Evolutionary conservation across 306 rosid species (phyloP).

Genomic region (Fagus sylvatica): DNA sequence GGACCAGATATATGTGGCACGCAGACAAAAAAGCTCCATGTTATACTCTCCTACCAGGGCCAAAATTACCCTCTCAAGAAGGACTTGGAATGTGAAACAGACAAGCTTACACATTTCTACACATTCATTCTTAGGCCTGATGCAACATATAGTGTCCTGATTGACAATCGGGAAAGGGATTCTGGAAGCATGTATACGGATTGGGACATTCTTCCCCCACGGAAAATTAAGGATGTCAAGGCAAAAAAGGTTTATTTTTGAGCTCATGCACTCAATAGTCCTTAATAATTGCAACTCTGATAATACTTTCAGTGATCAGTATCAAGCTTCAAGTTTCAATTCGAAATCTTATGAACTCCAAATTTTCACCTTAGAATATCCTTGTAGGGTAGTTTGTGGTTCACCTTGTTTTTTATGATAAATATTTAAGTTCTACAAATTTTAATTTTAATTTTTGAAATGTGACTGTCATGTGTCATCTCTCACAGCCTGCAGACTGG

Average conservation of each 20-base stretch:
- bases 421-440: background rate
- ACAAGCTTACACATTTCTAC: slow-evolving; percentile 94
- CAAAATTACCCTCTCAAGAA: slow-evolving; percentile 95
- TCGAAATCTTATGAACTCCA: slow-evolving; percentile 1
- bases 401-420: background rate
- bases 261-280: slow-evolving; percentile 21
- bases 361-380: background rate
- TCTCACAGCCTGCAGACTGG: slow-evolving; percentile 57
- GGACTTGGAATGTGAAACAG: slow-evolving; percentile 92
- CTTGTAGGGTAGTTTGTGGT: slow-evolving; percentile 4
- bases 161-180: slow-evolving; percentile 84
- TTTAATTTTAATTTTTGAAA: slow-evolving; percentile 7
- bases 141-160: slow-evolving; percentile 77
- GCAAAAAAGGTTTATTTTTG: slow-evolving; percentile 48
- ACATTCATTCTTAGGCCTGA: slow-evolving; percentile 90
- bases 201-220: slow-evolving; percentile 68
- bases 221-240: slow-evolving; percentile 52
- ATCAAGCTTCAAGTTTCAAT: slow-evolving; percentile 6
- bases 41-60: slow-evolving; percentile 89
- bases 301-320: slow-evolving; percentile 15
- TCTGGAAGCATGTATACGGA: slow-evolving; percentile 61
- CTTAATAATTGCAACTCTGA: slow-evolving; percentile 7
- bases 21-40: slow-evolving; percentile 89
- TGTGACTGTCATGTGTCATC: slow-evolving; percentile 12
- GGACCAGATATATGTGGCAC: slow-evolving; percentile 98